phyloP scores from a whole-genome alignment of 345 rosid species.

The Toxicodendron radicans region DNA sequence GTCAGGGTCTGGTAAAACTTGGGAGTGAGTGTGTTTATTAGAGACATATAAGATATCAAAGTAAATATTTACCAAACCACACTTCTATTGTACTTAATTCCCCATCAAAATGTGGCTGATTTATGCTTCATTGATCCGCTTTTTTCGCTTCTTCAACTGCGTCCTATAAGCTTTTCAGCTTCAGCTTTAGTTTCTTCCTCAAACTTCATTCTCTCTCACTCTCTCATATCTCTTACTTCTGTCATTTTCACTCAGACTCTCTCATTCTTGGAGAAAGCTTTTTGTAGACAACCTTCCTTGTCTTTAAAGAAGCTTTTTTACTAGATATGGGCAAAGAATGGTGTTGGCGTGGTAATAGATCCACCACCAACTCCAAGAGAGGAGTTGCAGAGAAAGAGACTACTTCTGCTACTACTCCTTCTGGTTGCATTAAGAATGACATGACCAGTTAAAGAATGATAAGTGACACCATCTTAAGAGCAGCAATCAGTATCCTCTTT shows the following conservation, averaged over 20 bases:
- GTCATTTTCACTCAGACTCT: conserved; percentile 26
- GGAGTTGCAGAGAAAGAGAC: conserved; percentile 21
- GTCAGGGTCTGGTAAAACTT: conserved; percentile 32
- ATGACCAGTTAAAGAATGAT: too few species aligned
- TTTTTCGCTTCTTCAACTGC: conserved; percentile 33
- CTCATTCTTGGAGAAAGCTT: neutral
- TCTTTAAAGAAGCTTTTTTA: neutral
- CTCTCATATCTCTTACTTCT: neutral
- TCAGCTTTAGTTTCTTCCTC: conserved; percentile 5
- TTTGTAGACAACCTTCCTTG: conserved; percentile 9
- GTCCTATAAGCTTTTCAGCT: conserved; percentile 16
- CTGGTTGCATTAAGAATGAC: conserved; percentile 68
- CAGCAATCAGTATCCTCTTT: too few species aligned
- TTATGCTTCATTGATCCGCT: conserved; percentile 46
- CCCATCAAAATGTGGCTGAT: conserved; percentile 16
- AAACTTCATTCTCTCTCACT: neutral
- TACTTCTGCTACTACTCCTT: conserved; percentile 11
- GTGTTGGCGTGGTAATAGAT: conserved; percentile 38
- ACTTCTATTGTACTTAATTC: conserved; percentile 16
- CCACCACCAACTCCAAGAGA: conserved; percentile 41
- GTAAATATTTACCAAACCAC: neutral
- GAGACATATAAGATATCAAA: too few species aligned
- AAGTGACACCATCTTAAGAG: too few species aligned
- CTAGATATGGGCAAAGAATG: conserved; percentile 58
- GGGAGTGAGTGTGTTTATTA: conserved; percentile 49